phyloP scores from a whole-genome alignment of 2,329 filamentous ascomycete species.

The Xylaria sp. region DNA sequence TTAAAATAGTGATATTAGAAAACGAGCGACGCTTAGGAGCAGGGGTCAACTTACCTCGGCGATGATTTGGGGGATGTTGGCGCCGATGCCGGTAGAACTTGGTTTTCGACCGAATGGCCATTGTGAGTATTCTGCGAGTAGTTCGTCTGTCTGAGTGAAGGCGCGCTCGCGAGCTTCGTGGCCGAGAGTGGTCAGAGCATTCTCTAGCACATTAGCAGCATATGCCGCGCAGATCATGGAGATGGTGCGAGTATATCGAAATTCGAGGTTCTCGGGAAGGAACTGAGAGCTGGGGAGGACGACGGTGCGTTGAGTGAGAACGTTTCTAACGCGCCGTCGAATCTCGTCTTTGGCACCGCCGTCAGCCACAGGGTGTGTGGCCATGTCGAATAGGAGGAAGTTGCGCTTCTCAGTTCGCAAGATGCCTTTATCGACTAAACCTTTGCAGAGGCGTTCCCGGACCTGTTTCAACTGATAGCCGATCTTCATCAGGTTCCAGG shows the following conservation, averaged over 20 bases:
- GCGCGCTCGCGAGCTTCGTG: conserved; percentile 94
- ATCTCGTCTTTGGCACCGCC: conserved; percentile 98
- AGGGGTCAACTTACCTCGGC: conserved; percentile 66
- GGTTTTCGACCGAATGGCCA: conserved; percentile 94
- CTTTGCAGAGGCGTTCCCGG: conserved; percentile 95
- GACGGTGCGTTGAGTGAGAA: conserved; percentile 93
- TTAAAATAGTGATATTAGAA: conserved; percentile 26
- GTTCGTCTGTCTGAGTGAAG: conserved; percentile 96
- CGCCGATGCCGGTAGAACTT: conserved; percentile 82
- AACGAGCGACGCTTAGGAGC: background rate
- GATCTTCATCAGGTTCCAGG: conserved; percentile 99
- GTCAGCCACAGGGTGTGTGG: conserved; percentile 96
- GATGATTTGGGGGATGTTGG: conserved; percentile 89
- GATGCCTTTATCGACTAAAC: conserved; percentile 98
- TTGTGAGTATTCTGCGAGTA: conserved; percentile 95
- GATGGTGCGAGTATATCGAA: conserved; percentile 90
- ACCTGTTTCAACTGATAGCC: conserved; percentile 99
- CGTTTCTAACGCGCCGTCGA: conserved; percentile 87
- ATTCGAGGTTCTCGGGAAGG: conserved; percentile 93
- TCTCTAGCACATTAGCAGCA: conserved; percentile 97
- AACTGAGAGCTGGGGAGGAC: conserved; percentile 88
- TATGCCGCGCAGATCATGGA: conserved; percentile 98
- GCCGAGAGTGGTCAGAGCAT: conserved; percentile 91
- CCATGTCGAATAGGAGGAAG: conserved; percentile 99
- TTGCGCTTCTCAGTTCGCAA: conserved; percentile 98